A percentile compares a stretch with the other conserved stretches of the same genome.
Conservation (phyloP, 768 basidiomycete species). For the Termitomyces sp. region DNA sequence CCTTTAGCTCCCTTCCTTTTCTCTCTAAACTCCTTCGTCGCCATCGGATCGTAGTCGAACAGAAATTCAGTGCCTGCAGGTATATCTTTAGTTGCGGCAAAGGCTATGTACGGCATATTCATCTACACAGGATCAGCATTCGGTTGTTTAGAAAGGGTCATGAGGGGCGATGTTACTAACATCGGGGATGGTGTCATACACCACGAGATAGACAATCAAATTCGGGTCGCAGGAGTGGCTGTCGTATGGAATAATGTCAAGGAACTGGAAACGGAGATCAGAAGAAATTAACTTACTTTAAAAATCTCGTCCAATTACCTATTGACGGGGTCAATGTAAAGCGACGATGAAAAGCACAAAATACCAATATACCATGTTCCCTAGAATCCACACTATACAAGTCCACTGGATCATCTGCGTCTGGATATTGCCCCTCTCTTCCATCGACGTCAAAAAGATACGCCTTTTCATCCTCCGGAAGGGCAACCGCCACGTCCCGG, state of each 20-base stretch:
- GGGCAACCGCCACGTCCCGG: slow-evolving; percentile 35
- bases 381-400: slow-evolving; percentile 55
- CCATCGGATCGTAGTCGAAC: slow-evolving; percentile 58
- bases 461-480: slow-evolving; percentile 30
- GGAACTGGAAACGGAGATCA: not conserved
- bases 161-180: slow-evolving; percentile 25
- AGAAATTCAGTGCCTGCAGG: slow-evolving; percentile 50
- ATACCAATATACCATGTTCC: slow-evolving; percentile 37
- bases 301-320: slow-evolving; percentile 78
- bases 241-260: not conserved
- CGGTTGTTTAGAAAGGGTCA: not conserved
- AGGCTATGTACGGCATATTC: slow-evolving; percentile 59
- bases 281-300: slow-evolving; percentile 45
- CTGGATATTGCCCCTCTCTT: slow-evolving; percentile 35
- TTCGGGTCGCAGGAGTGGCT: slow-evolving; percentile 72
- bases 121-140: slow-evolving; percentile 21
- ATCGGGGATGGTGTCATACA: slow-evolving; percentile 56
- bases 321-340: not conserved
- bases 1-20: slow-evolving; percentile 14
- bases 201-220: slow-evolving; percentile 48
- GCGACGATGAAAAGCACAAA: not conserved
- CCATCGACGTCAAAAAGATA: slow-evolving; percentile 67
- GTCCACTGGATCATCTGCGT: slow-evolving; percentile 22
- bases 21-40: slow-evolving; percentile 11
- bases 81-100: slow-evolving; percentile 47